phyloP scores from a whole-genome alignment of 208 protist genomes.

The Crithidia fasciculata region DNA sequence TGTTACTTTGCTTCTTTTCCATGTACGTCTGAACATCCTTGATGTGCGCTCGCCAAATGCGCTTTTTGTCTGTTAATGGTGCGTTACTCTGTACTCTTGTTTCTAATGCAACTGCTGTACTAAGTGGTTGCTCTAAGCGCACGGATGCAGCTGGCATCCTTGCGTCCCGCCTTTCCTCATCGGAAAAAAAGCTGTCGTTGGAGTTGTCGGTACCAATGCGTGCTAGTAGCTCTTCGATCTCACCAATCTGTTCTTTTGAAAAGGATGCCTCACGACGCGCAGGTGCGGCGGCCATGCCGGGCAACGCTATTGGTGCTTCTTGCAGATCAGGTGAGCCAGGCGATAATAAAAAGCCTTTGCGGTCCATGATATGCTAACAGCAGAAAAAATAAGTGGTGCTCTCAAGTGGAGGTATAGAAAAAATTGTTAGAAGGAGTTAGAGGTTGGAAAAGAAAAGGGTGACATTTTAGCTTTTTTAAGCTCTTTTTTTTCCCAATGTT shows the following conservation, averaged over 20 bases:
- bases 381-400: neutral
- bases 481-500: too few relatives aligned
- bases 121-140: neutral
- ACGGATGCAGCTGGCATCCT: neutral
- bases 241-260: constrained; percentile 26
- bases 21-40: constrained; percentile 25
- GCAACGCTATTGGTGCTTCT: too few relatives aligned
- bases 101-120: neutral
- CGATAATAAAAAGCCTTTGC: neutral
- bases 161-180: neutral
- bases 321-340: neutral
- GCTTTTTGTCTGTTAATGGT: neutral
- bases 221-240: constrained; percentile 25
- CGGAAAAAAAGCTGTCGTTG: neutral
- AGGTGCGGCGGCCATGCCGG: too few relatives aligned
- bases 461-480: too few relatives aligned
- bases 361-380: neutral
- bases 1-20: constrained; percentile 7
- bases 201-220: constrained; percentile 9
- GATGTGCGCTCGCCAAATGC: constrained; percentile 17
- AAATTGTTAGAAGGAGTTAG: too few relatives aligned
- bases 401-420: too few relatives aligned
- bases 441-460: too few relatives aligned
- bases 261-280: neutral
- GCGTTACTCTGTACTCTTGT: neutral